These are phyloP conservation scores for Sugiyamaella neomexicana DNA, from an alignment of 1,139 yeast genomes.

Conservation along the genomic window DNA sequence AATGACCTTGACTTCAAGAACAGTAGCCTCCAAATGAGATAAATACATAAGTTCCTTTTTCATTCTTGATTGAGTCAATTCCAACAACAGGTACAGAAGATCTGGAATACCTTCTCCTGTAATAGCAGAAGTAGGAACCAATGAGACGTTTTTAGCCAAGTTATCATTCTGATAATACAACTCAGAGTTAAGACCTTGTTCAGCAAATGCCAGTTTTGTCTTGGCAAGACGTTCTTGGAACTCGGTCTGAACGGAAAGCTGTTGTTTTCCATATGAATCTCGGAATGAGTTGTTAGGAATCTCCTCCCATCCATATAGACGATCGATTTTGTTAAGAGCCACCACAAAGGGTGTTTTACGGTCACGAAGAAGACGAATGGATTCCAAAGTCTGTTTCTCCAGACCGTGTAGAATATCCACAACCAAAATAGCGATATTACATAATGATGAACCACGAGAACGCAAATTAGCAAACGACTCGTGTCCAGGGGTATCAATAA, in stretches of 20 bases:
- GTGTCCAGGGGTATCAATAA: slow-evolving; percentile 99
- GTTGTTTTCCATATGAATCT: slow-evolving; percentile 83
- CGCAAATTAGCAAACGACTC: slow-evolving; percentile 97
- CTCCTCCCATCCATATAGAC: slow-evolving; percentile 91
- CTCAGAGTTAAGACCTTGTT: slow-evolving; percentile 98
- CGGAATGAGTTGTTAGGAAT: slow-evolving; percentile 93
- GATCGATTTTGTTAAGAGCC: slow-evolving; percentile 95
- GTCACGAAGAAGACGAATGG: slow-evolving; percentile 86
- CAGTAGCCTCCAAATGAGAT: slow-evolving; percentile 90
- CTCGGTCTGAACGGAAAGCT: slow-evolving; percentile 83
- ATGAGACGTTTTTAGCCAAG: slow-evolving; percentile 87
- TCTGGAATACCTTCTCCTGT: slow-evolving; percentile 99
- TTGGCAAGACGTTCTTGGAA: slow-evolving; percentile 83
- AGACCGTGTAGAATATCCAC: slow-evolving; percentile 99
- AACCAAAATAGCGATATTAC: slow-evolving; percentile 98
- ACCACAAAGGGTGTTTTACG: slow-evolving; percentile 97
- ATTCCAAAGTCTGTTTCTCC: slow-evolving; percentile 95
- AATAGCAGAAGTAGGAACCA: slow-evolving; percentile 97
- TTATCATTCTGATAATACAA: slow-evolving; percentile 93
- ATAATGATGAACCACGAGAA: slow-evolving; percentile 97
- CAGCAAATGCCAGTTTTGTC: slow-evolving; percentile 89
- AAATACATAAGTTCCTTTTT: slow-evolving; percentile 97
- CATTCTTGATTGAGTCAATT: slow-evolving; percentile 98
- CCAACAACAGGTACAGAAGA: slow-evolving; percentile 90
- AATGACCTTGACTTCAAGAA: slow-evolving; percentile 95